Evolutionary conservation across 306 rosid genomes (phyloP).

Genomic region (Cercis canadensis): DNA sequence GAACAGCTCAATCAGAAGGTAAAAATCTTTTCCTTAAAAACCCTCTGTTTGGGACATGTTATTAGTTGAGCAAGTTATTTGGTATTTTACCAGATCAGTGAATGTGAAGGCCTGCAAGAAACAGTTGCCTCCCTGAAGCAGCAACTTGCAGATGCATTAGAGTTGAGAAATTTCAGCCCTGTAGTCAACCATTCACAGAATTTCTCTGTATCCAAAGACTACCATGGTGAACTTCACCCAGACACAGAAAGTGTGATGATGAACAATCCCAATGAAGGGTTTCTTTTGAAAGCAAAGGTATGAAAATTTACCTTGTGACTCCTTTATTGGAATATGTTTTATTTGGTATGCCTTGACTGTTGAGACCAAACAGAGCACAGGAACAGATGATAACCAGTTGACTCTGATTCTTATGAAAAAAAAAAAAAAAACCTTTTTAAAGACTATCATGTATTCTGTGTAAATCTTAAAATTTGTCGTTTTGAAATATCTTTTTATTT

Average conservation of each 20-base stretch:
- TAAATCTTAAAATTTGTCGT: too few species aligned
- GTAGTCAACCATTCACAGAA: conserved; percentile 44
- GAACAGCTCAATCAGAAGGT: conserved; percentile 96
- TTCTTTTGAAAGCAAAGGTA: conserved; percentile 72
- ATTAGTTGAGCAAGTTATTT: conserved; percentile 36
- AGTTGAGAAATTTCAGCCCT: conserved; percentile 53
- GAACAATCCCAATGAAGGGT: conserved; percentile 46
- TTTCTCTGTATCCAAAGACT: conserved; percentile 43
- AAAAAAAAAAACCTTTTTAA: too few species aligned
- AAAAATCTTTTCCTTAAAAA: conserved; percentile 17
- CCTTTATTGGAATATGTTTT: too few species aligned
- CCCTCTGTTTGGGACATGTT: conserved; percentile 5
- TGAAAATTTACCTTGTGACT: not conserved
- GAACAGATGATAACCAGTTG: too few species aligned
- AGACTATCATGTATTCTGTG: too few species aligned
- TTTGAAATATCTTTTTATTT: too few species aligned
- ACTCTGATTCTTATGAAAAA: too few species aligned
- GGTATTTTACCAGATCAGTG: conserved; percentile 61
- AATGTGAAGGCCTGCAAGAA: conserved; percentile 80
- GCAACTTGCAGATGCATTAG: conserved; percentile 79
- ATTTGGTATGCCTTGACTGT: too few species aligned
- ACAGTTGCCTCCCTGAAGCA: conserved; percentile 71
- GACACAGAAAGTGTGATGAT: conserved; percentile 43
- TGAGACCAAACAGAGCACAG: too few species aligned
- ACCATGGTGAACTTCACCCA: conserved; percentile 40